Evolutionary conservation across 1,139 yeast genomes (phyloP).

Genomic region (Magnusiomyces ingens): DNA sequence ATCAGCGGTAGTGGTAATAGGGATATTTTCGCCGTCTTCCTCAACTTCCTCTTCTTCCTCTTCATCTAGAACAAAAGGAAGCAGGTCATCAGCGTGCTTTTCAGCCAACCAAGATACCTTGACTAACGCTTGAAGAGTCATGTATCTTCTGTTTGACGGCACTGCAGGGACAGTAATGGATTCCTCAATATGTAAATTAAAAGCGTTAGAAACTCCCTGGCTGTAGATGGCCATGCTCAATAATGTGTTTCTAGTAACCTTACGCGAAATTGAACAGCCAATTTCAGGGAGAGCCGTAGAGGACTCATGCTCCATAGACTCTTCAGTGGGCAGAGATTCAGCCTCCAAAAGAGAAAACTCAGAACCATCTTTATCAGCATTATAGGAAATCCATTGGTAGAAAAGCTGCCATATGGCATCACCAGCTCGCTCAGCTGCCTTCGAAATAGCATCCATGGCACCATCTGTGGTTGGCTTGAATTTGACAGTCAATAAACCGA

Average conservation of each 20-base stretch:
- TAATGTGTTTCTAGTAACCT: not conserved
- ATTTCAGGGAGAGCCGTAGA: slow-evolving; percentile 2
- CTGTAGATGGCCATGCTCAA: not conserved
- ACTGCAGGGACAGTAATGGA: not conserved
- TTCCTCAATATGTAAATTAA: not conserved
- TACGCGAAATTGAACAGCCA: slow-evolving; percentile 1
- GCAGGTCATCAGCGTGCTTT: slow-evolving; percentile 46
- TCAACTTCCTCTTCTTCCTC: slow-evolving; percentile 29
- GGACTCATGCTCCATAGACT: not conserved
- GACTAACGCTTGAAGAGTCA: slow-evolving; percentile 36
- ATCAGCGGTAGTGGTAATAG: slow-evolving; percentile 17
- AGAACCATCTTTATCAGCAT: slow-evolving; percentile 6
- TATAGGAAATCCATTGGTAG: slow-evolving; percentile 32
- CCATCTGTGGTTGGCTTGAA: slow-evolving; percentile 87
- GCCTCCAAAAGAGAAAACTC: slow-evolving; percentile 12
- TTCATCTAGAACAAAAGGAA: slow-evolving; percentile 40
- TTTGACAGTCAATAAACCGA: slow-evolving; percentile 68
- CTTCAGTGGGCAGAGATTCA: slow-evolving; percentile 5
- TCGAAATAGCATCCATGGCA: slow-evolving; percentile 53
- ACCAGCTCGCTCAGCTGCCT: slow-evolving; percentile 41
- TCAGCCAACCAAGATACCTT: slow-evolving; percentile 64
- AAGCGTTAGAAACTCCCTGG: not conserved
- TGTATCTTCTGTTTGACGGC: slow-evolving; percentile 5
- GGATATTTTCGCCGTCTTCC: slow-evolving; percentile 18
- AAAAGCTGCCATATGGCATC: slow-evolving; percentile 53